Percentiles rank a stretch among this genome's conserved stretches.
Conservation (phyloP, 2,329 filamentous ascomycete species). For the Ophiostoma perfectum region DNA sequence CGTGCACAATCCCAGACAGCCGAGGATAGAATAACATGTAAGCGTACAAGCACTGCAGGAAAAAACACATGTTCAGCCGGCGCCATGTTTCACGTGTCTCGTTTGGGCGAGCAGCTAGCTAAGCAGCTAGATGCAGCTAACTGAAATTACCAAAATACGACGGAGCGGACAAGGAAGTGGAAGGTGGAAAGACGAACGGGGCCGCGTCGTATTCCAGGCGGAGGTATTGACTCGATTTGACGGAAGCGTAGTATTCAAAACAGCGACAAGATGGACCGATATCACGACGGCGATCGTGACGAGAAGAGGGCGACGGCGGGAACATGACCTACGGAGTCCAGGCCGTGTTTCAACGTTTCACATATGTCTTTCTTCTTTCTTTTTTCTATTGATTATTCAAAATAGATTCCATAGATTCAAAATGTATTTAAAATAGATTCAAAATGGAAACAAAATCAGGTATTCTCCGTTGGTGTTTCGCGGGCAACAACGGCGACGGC, state of each 20-base stretch:
- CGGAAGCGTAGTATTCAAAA: background rate
- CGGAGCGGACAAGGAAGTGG: background rate
- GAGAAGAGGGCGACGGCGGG: no score
- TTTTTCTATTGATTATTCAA: background rate
- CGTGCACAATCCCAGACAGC: constrained; percentile 13
- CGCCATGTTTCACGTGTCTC: background rate
- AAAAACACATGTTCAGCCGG: background rate
- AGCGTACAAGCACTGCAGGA: background rate
- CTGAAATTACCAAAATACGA: background rate
- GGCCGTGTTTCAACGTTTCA: background rate
- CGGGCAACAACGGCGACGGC: no score
- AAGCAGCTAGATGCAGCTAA: background rate
- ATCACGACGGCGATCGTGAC: background rate
- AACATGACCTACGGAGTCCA: background rate
- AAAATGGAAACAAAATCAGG: constrained; percentile 2
- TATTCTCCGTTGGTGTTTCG: background rate
- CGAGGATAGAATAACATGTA: background rate
- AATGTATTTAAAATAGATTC: no score
- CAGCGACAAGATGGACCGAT: no score
- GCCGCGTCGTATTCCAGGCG: background rate
- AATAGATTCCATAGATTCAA: background rate
- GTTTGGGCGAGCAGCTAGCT: background rate
- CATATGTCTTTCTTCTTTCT: no score
- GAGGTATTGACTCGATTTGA: background rate
- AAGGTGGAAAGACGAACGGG: background rate